Percentiles rank a stretch among this genome's conserved stretches.
These are phyloP conservation scores for Prunus salicina DNA, from an alignment of 306 rosid species.

Conservation along the genomic window DNA sequence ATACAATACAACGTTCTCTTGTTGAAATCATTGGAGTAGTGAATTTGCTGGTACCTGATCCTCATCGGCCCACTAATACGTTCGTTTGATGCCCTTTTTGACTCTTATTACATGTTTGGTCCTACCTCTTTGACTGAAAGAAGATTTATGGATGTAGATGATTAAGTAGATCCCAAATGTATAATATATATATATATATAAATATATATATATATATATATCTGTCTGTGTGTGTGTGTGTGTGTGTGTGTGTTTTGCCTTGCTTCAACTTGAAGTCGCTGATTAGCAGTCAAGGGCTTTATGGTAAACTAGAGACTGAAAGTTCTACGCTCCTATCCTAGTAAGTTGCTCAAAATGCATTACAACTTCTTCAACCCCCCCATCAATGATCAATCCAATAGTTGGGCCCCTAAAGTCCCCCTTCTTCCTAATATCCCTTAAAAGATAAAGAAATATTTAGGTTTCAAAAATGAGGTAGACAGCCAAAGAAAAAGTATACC, in stretches of 20 bases:
- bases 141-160: not conserved
- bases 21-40: constrained; percentile 8
- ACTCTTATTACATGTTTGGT: constrained; percentile 6
- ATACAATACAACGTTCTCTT: not conserved
- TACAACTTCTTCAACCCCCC: no score
- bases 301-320: no score
- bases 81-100: constrained; percentile 1
- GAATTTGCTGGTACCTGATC: not conserved
- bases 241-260: not conserved
- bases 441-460: no score
- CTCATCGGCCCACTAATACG: not conserved
- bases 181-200: not conserved
- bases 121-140: constrained; percentile 21
- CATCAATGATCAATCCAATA: no score
- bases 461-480: no score
- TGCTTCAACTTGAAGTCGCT: not conserved
- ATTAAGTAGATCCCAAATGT: not conserved
- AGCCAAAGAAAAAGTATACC: no score
- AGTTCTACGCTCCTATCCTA: no score
- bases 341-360: no score
- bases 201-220: no score
- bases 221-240: no score
- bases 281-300: not conserved
- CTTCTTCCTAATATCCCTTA: no score
- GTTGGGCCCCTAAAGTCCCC: no score